Conservation (phyloP, 2,329 filamentous ascomycete species). For the Alternaria conjuncta region DNA sequence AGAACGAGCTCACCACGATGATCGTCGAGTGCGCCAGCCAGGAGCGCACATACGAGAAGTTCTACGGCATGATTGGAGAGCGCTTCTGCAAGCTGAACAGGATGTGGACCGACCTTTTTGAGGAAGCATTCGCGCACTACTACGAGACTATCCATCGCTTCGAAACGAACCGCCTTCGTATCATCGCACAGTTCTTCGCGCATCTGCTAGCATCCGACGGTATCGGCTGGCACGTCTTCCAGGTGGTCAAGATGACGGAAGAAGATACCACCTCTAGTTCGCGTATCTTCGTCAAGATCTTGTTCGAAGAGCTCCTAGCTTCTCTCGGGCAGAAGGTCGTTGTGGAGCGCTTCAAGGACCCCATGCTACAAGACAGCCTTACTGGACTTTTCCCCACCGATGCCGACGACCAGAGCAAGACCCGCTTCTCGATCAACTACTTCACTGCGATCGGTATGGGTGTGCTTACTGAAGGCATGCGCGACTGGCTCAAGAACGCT, state of each 20-base stretch:
- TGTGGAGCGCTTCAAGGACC: constrained; percentile 77
- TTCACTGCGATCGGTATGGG: constrained; percentile 99
- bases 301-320: constrained; percentile 91
- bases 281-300: constrained; percentile 97
- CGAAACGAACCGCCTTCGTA: constrained; percentile 92
- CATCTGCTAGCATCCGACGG: constrained; percentile 88
- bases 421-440: constrained; percentile 98
- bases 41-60: constrained; percentile 96
- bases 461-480: constrained; percentile 91
- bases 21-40: constrained; percentile 96
- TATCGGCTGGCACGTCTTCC: constrained; percentile 89
- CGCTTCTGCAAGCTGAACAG: constrained; percentile 95
- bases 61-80: constrained; percentile 93
- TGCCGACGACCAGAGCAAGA: constrained; percentile 79
- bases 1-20: constrained; percentile 93
- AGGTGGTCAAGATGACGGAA: constrained; percentile 86
- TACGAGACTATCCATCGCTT: constrained; percentile 98
- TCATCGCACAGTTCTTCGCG: constrained; percentile 93
- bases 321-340: constrained; percentile 84
- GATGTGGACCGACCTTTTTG: constrained; percentile 91
- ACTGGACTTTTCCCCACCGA: constrained; percentile 89
- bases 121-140: constrained; percentile 87
- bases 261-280: constrained; percentile 96
- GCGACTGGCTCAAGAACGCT: constrained; percentile 80
- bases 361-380: constrained; percentile 74